Evolutionary conservation across 345 rosid genomes (phyloP).

Genomic region (Toxicodendron radicans): DNA sequence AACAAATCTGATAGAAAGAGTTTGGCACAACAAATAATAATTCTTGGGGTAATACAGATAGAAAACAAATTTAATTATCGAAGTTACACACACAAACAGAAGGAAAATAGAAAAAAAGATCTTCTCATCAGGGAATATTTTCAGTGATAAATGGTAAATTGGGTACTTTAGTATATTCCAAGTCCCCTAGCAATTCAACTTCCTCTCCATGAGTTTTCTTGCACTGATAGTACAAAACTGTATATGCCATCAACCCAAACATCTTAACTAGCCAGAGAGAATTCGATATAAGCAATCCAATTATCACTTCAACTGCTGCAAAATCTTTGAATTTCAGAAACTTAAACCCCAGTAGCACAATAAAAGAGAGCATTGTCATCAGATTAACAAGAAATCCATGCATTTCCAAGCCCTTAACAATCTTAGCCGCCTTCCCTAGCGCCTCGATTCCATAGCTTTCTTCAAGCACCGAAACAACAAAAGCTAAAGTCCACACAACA

Average conservation of each 20-base stretch:
- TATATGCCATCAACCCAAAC: slow-evolving; percentile 34
- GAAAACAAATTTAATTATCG: too few relatives aligned
- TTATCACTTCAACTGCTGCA: background rate
- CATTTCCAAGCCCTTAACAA: slow-evolving; percentile 40
- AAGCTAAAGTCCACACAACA: slow-evolving; percentile 46
- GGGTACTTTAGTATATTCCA: slow-evolving; percentile 41
- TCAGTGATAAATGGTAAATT: slow-evolving; percentile 21
- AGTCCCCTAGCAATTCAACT: slow-evolving; percentile 34
- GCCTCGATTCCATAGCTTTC: slow-evolving; percentile 50
- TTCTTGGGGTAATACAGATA: too few relatives aligned
- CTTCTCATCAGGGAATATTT: background rate
- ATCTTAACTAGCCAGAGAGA: slow-evolving; percentile 28
- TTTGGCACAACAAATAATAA: too few relatives aligned
- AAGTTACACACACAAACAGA: too few relatives aligned
- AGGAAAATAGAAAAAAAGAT: slow-evolving; percentile 5
- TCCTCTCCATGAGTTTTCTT: slow-evolving; percentile 51
- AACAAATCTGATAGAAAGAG: too few relatives aligned
- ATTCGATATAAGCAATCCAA: slow-evolving; percentile 31
- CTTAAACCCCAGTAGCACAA: slow-evolving; percentile 7
- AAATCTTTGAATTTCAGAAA: background rate
- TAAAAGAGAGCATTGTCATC: slow-evolving; percentile 8
- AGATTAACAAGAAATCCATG: slow-evolving; percentile 43
- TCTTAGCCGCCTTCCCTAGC: slow-evolving; percentile 49
- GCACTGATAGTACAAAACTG: slow-evolving; percentile 49
- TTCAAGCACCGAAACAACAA: slow-evolving; percentile 52